A percentile compares a stretch with the other conserved stretches of the same genome.
Conservation (phyloP, 371 early-diverging fungal genomes). For the Mycotypha africana region DNA sequence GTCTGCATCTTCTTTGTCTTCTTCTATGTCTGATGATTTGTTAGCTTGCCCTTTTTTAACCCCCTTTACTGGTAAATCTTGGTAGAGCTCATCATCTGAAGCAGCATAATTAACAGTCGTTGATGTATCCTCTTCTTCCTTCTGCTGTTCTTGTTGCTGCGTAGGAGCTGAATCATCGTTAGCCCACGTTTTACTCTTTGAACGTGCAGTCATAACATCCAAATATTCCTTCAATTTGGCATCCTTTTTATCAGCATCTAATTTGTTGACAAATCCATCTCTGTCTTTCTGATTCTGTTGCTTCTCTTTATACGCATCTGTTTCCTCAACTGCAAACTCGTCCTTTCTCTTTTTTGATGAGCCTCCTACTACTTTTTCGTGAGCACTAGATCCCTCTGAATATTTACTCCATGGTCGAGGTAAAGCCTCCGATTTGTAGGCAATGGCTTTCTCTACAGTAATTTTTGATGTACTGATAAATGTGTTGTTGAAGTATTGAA, state of each 20-base stretch:
- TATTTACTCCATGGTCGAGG: conserved; percentile 90
- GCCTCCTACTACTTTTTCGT: conserved; percentile 32
- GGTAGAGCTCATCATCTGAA: conserved; percentile 67
- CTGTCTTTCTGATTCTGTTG: conserved; percentile 34
- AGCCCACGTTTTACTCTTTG: conserved; percentile 83
- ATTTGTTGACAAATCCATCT: conserved; percentile 44
- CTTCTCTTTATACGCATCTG: conserved; percentile 32
- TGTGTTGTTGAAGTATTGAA: conserved; percentile 83
- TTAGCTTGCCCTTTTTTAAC: background rate
- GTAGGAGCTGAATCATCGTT: conserved; percentile 73
- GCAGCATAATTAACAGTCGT: conserved; percentile 48
- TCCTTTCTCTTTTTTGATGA: conserved; percentile 28
- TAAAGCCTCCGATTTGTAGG: conserved; percentile 70
- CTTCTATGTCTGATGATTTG: too few relatives aligned
- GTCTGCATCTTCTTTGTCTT: conserved; percentile 19
- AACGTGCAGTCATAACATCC: conserved; percentile 79
- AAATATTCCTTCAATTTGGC: conserved; percentile 85
- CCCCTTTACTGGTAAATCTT: conserved; percentile 52
- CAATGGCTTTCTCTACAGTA: conserved; percentile 81
- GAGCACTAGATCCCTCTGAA: conserved; percentile 72
- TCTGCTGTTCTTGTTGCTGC: conserved; percentile 18
- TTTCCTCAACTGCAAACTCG: conserved; percentile 39
- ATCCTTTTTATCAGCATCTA: conserved; percentile 64
- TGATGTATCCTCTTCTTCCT: conserved; percentile 41
- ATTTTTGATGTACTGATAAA: conserved; percentile 89